Base-by-base conservation (phyloP, 1,284 basidiomycete species). In the Trichosporon faecale region DNA sequence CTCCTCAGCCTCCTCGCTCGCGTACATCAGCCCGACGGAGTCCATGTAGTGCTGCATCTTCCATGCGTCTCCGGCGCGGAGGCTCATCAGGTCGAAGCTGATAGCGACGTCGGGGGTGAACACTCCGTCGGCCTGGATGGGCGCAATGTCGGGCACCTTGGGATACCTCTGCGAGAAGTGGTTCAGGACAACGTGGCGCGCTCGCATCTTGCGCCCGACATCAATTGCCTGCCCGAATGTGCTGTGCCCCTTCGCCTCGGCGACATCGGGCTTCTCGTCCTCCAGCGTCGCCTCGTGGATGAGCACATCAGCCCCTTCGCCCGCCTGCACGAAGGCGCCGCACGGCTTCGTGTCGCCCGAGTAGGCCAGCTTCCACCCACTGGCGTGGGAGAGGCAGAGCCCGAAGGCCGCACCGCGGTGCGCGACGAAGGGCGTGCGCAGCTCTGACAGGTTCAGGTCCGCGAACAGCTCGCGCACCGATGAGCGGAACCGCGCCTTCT, bases 111-210 rank as follows among this genome's bases (percentile, higher is more conserved):
- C 82, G 25, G 86, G 84, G 9, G 27, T 75, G 74, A 66, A 80
- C 70, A 23, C 60, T 46, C 29, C 57, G 7, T 61, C 57, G 6
- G 29, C 18, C 9, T 27, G 4, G 5, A n/a, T 12, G 4, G 23
- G 23, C 18, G 35, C 35, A 61, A 85, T 72, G 55, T 87, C 86
- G 0, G 93, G 91, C 77, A 95, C 86, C 77, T 93, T 94, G 14
- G 95, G 94, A 82, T 97, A 97, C 12, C 95, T 89, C 68, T 93
- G 92, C 12, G 94, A 97, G 82, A 98, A 98, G 82, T 98, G 95
- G 1, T 95, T 98, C 27, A 98, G 87, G 40, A 98, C 87, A 27
- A 93, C 86, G 74, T 93, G 89, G 69, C 89, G 85, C 0, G 94
- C 94, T 7, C 87, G 85, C 93, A 96, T 95, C 74, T 91, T 93